Base-by-base conservation (phyloP, 1,139 yeast species). In the Candida gigantensis region DNA sequence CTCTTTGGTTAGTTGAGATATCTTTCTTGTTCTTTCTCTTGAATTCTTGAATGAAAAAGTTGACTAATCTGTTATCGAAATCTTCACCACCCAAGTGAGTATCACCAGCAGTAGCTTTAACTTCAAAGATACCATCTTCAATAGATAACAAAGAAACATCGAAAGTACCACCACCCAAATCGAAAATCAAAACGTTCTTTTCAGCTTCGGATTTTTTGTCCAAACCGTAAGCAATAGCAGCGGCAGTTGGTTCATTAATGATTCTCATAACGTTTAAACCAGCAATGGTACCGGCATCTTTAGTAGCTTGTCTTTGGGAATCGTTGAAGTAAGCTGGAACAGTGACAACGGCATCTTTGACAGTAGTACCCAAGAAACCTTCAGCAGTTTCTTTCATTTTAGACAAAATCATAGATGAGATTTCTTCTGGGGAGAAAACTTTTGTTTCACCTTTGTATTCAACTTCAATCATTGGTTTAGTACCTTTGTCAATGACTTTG, bases 21-120 rank as follows among this genome's bases (percentile, higher is more conserved):
- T 90, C 97, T 72, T 78, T 76, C 78, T 90, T 89, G 68, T 92
- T 84, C 84, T 90, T 90, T 83, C 89, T 86, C 81, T 88, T 84
- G 90, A 90, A 90, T 68, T 89, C 96, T 60, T 81, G 79, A 72
- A 81, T 81, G 81, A 90, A 89, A 79, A 79, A 87, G 68, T 84
- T 89, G 39, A 70, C 73, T 49, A 70, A 67, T 61, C 71, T 65
- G 62, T 69, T 60, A 58, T 70, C 76, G 56, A 62, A 70, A 62
- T 70, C 76, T 61, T n/a, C n/a, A n/a, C n/a, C n/a, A n/a, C n/a
- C n/a, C n/a, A n/a, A n/a, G n/a, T n/a, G n/a, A n/a, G n/a, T 89
- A 74, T 89, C 97, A 85, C 97, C 97, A 50, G 97, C 96, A 57
- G 97, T 89, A 51, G 97, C 90, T 79, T 88, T 88, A 60, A 89